Percentiles rank a stretch among this genome's conserved stretches.
phyloP scores from a whole-genome alignment of 768 basidiomycete genomes.

The Strobilomyces echinocephalus region DNA sequence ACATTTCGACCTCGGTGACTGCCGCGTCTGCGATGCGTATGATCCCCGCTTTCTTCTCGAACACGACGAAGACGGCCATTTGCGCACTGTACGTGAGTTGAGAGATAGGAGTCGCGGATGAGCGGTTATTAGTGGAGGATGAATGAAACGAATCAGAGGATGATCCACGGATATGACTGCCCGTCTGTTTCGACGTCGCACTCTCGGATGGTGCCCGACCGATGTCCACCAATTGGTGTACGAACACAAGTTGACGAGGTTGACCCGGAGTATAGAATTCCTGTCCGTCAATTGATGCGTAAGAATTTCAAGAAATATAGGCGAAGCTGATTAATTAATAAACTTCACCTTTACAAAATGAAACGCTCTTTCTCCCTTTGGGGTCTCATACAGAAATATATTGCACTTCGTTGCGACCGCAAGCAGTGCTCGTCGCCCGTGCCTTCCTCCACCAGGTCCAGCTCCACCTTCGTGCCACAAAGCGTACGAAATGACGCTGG shows the following conservation, averaged over 20 bases:
- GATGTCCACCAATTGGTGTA: constrained; percentile 61
- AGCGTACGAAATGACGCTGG: constrained; percentile 61
- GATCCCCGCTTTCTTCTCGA: constrained; percentile 84
- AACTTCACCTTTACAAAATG: constrained; percentile 63
- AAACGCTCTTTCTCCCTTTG: constrained; percentile 77
- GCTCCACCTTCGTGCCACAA: constrained; percentile 58
- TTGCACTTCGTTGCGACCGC: constrained; percentile 73
- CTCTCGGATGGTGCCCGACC: constrained; percentile 42
- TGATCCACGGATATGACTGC: constrained; percentile 39
- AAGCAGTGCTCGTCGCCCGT: constrained; percentile 49
- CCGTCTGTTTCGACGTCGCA: constrained; percentile 20
- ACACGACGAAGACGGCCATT: constrained; percentile 74
- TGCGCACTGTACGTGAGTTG: constrained; percentile 59
- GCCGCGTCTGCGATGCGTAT: constrained; percentile 78
- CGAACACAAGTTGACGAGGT: constrained; percentile 63
- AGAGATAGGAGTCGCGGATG: constrained; percentile 23
- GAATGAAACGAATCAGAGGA: constrained; percentile 40
- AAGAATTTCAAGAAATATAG: background rate
- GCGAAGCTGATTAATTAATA: background rate
- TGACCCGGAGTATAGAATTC: constrained; percentile 79
- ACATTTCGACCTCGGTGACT: constrained; percentile 72
- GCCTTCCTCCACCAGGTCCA: constrained; percentile 40
- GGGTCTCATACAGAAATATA: constrained; percentile 76
- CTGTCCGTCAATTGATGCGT: constrained; percentile 33
- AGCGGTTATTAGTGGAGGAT: constrained; percentile 21